A percentile compares a stretch with the other conserved stretches of the same genome.
phyloP scores from a whole-genome alignment of 208 protist species.

The Crithidia sp. region DNA sequence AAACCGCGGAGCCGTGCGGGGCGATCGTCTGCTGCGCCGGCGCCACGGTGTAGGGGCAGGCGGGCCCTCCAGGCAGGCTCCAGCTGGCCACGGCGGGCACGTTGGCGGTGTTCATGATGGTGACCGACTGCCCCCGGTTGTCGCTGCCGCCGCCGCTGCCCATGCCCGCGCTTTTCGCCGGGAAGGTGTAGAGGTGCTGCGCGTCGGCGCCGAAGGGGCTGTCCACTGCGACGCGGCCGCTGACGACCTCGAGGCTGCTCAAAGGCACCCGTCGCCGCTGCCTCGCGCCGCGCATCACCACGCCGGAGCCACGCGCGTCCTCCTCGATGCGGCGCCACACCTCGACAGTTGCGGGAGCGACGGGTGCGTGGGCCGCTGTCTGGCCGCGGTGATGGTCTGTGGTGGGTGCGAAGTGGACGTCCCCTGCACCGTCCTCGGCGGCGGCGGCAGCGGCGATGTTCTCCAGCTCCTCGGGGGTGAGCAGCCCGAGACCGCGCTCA shows the following conservation, averaged over 20 bases:
- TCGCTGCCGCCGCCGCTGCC: background rate
- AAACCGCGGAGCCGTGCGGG: slow-evolving; percentile 38
- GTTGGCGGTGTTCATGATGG: slow-evolving; percentile 74
- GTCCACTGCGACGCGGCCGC: slow-evolving; percentile 19
- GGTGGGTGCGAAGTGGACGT: background rate
- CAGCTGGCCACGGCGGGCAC: slow-evolving; percentile 63
- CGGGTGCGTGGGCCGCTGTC: background rate
- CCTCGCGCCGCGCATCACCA: slow-evolving; percentile 23
- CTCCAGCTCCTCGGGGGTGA: slow-evolving; percentile 69
- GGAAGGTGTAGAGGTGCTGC: slow-evolving; percentile 27
- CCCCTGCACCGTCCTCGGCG: background rate
- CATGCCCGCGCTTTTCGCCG: slow-evolving; percentile 1
- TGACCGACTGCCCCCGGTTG: slow-evolving; percentile 42
- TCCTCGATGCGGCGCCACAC: slow-evolving; percentile 32
- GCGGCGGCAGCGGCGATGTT: slow-evolving; percentile 39
- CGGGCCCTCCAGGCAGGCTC: slow-evolving; percentile 49
- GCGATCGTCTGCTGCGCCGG: slow-evolving; percentile 66
- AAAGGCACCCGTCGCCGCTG: slow-evolving; percentile 18
- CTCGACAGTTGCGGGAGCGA: slow-evolving; percentile 8
- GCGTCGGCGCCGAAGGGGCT: slow-evolving; percentile 33
- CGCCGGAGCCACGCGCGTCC: slow-evolving; percentile 23
- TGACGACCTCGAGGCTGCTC: slow-evolving; percentile 20
- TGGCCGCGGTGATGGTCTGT: background rate
- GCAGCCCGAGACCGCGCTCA: slow-evolving; percentile 57
- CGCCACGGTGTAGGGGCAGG: slow-evolving; percentile 59